Evolutionary conservation across 2,329 filamentous ascomycete genomes (phyloP).

Genomic region (Teratosphaeria zuluensis): DNA sequence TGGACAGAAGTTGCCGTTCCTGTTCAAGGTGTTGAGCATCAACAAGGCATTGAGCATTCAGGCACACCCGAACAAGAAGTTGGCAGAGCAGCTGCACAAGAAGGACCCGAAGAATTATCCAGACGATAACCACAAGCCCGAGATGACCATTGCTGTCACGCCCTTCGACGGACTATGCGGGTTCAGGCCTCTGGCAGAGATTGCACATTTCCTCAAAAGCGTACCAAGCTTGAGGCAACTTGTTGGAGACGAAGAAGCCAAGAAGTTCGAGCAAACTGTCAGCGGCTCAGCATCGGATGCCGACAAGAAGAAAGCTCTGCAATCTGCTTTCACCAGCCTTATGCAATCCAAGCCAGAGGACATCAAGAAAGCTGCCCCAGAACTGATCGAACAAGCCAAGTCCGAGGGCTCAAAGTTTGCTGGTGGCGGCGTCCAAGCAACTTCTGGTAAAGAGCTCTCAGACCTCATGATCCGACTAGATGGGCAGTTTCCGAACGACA

Average conservation of each 20-base stretch:
- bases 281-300: conserved; percentile 44
- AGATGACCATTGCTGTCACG: conserved; percentile 98
- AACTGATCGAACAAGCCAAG: conserved; percentile 62
- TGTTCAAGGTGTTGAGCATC: conserved; percentile 97
- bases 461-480: conserved; percentile 70
- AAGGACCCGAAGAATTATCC: conserved; percentile 90
- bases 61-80: conserved; percentile 62
- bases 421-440: conserved; percentile 57
- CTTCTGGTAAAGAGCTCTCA: conserved; percentile 59
- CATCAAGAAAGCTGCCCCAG: conserved; percentile 54
- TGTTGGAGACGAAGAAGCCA: conserved; percentile 38
- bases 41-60: conserved; percentile 94
- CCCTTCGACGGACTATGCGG: conserved; percentile 94
- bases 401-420: conserved; percentile 65
- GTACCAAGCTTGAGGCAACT: conserved; percentile 44
- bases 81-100: conserved; percentile 78
- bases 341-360: conserved; percentile 67
- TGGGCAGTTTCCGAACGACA: conserved; percentile 75
- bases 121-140: conserved; percentile 98
- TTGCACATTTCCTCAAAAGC: conserved; percentile 68
- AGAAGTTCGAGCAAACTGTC: conserved; percentile 35
- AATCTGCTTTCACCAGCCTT: conserved; percentile 63
- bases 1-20: conserved; percentile 75
- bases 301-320: conserved; percentile 62
- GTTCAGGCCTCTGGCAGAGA: conserved; percentile 80